Percentiles rank a stretch among this genome's conserved stretches.
phyloP scores from a whole-genome alignment of 805 yeast species.

The Kodamaea laetipori region DNA sequence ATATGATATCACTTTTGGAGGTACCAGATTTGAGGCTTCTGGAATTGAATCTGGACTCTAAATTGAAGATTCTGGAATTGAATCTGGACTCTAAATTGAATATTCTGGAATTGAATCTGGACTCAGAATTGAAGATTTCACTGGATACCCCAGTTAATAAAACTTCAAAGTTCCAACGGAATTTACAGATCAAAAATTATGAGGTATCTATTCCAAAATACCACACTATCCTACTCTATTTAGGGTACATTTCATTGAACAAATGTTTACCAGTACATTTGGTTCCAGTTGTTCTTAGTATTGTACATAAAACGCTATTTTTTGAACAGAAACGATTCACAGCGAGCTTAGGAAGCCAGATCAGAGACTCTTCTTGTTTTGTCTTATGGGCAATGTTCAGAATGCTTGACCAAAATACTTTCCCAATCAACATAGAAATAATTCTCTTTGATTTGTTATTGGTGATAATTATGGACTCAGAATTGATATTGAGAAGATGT shows the following conservation, averaged over 20 bases:
- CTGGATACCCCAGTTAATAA: too few relatives aligned
- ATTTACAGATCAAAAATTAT: constrained; percentile 27
- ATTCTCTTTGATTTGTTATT: constrained; percentile 44
- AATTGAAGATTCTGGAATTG: too few relatives aligned
- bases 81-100: too few relatives aligned
- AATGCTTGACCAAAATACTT: constrained; percentile 24
- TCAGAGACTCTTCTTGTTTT: constrained; percentile 85
- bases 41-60: not conserved
- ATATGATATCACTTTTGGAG: constrained; percentile 36
- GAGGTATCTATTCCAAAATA: constrained; percentile 43
- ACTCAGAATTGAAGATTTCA: too few relatives aligned
- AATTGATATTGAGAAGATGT: constrained; percentile 74
- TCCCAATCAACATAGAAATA: constrained; percentile 16
- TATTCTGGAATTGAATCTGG: too few relatives aligned
- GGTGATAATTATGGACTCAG: constrained; percentile 68
- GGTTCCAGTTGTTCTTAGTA: constrained; percentile 29
- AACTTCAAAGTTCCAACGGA: constrained; percentile 13
- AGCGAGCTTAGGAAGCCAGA: constrained; percentile 59
- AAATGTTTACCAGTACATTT: constrained; percentile 25
- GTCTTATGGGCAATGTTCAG: constrained; percentile 77
- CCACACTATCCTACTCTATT: constrained; percentile 60
- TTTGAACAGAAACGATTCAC: constrained; percentile 60
- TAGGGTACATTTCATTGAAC: constrained; percentile 48
- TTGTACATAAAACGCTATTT: constrained; percentile 50
- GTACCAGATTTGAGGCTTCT: constrained; percentile 16